These are phyloP conservation scores for Backusella morwellensis DNA, from an alignment of 192 early-diverging fungal species.

Conservation along the genomic window DNA sequence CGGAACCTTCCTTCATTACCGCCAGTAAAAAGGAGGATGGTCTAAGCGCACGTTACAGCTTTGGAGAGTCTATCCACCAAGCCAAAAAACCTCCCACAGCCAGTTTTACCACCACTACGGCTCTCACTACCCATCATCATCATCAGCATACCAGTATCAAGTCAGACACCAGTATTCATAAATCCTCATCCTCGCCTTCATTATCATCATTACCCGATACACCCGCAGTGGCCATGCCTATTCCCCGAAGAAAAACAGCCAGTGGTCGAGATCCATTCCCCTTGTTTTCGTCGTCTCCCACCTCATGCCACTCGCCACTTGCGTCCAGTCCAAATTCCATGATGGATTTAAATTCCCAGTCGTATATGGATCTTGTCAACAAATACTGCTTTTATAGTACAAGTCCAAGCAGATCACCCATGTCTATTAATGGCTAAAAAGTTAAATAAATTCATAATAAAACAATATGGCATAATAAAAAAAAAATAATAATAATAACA, in stretches of 20 bases:
- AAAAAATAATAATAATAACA: too few species aligned
- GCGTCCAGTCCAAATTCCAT: constrained; percentile 20
- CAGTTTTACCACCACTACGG: neutral
- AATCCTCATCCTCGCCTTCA: neutral
- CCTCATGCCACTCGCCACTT: constrained; percentile 2
- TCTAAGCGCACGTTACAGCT: constrained; percentile 23
- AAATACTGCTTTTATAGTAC: constrained; percentile 56
- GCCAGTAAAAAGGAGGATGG: neutral
- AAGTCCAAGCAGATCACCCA: constrained; percentile 28
- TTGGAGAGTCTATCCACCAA: neutral
- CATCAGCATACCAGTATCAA: neutral
- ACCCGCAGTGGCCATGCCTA: neutral
- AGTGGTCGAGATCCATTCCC: neutral
- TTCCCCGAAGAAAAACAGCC: neutral
- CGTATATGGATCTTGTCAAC: constrained; percentile 52
- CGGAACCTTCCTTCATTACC: neutral
- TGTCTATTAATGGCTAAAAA: constrained; percentile 20
- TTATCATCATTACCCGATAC: neutral
- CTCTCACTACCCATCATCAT: neutral
- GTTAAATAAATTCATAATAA: too few species aligned
- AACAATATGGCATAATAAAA: too few species aligned
- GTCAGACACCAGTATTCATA: neutral
- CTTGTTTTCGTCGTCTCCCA: neutral
- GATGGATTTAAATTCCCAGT: constrained; percentile 36
- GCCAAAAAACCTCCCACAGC: neutral